Evolutionary conservation across 306 rosid genomes (phyloP).

Genomic region (Urtica urens): DNA sequence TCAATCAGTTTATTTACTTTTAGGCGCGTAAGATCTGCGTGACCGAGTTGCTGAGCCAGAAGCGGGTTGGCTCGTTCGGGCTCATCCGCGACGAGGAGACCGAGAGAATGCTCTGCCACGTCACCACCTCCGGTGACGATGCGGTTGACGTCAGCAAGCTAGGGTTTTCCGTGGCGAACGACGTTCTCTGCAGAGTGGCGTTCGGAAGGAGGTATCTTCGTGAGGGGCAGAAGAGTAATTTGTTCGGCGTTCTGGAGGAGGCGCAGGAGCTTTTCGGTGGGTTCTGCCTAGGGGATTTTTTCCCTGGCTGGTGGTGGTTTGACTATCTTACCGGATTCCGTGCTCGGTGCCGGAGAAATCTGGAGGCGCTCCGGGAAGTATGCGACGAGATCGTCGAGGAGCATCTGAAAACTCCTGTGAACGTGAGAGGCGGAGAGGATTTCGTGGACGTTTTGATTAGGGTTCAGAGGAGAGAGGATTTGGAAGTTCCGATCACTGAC

Average conservation of each 20-base stretch:
- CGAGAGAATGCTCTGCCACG: slow-evolving; percentile 10
- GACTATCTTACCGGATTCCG: slow-evolving; percentile 15
- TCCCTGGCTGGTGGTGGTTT: slow-evolving; percentile 25
- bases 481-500: slow-evolving; percentile 22
- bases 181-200: slow-evolving; percentile 24
- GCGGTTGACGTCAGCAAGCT: slow-evolving; percentile 16
- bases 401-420: slow-evolving; percentile 7
- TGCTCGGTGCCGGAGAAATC: slow-evolving; percentile 16
- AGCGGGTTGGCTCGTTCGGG: slow-evolving; percentile 21
- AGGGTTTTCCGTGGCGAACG: slow-evolving; percentile 19
- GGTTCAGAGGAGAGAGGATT: slow-evolving; percentile 16
- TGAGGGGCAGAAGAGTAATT: slow-evolving; percentile 13
- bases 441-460: slow-evolving; percentile 30
- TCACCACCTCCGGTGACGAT: background rate
- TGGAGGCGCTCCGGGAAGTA: slow-evolving; percentile 15
- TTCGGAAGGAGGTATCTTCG: slow-evolving; percentile 22
- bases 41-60: slow-evolving; percentile 25
- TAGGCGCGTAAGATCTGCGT: slow-evolving; percentile 27
- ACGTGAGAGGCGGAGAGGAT: slow-evolving; percentile 12
- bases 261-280: slow-evolving; percentile 29
- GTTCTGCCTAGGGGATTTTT: slow-evolving; percentile 27
- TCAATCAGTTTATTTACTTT: too few species aligned
- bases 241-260: slow-evolving; percentile 16
- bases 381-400: slow-evolving; percentile 27
- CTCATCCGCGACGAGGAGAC: slow-evolving; percentile 21